These are phyloP conservation scores for Alliaria petiolata DNA, from an alignment of 345 rosid genomes.

Conservation along the genomic window DNA sequence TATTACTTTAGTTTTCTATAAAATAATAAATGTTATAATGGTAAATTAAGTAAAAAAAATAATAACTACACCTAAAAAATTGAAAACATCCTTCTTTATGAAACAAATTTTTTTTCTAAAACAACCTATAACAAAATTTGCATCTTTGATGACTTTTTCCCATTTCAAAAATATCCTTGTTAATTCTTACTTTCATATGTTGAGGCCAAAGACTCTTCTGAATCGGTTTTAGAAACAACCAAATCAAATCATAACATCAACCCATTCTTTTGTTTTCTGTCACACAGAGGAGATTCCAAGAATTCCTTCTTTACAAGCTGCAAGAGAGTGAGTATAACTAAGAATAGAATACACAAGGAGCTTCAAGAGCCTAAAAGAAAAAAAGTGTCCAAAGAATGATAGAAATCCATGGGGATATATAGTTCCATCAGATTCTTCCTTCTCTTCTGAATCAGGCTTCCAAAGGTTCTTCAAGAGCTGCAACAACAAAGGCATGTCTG, in stretches of 20 bases:
- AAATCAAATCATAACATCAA: background rate
- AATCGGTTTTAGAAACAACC: background rate
- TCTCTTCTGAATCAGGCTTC: conserved; percentile 48
- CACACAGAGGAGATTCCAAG: background rate
- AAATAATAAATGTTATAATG: too few species aligned
- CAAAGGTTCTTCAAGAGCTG: conserved; percentile 85
- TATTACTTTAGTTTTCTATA: too few species aligned
- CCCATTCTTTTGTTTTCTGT: background rate
- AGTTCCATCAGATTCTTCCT: conserved; percentile 11
- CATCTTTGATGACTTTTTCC: background rate
- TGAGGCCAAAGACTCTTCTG: background rate
- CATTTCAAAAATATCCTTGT: too few species aligned
- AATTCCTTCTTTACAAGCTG: conserved; percentile 4
- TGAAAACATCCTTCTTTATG: too few species aligned
- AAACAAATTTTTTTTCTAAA: too few species aligned
- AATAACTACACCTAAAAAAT: too few species aligned
- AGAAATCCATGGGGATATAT: background rate
- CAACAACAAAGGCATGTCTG: background rate
- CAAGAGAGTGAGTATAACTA: background rate
- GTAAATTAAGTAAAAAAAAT: too few species aligned
- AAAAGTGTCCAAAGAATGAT: conserved; percentile 11
- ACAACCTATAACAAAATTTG: too few species aligned
- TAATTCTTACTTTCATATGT: background rate
- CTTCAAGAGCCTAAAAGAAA: background rate
- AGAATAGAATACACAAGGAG: conserved; percentile 14